Percentiles rank a stretch among this genome's conserved stretches.
These are phyloP conservation scores for Phytophthora quininea DNA, from an alignment of 352 stramenopile genomes.

Conservation along the genomic window DNA sequence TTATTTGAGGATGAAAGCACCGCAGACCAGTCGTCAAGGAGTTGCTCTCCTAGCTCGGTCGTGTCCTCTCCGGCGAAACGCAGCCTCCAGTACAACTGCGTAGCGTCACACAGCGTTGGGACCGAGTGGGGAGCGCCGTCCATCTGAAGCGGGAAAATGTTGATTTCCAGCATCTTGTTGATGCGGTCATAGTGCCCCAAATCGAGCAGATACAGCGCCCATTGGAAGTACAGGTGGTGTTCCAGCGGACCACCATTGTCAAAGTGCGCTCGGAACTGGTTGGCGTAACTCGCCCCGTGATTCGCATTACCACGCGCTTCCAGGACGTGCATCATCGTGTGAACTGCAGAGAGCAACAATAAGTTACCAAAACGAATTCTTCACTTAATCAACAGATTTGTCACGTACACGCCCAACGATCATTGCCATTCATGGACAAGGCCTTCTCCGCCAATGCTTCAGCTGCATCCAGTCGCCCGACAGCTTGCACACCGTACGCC, in stretches of 20 bases:
- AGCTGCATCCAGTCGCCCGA: conserved; percentile 68
- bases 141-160: conserved; percentile 60
- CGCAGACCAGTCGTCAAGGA: conserved; percentile 58
- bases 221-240: conserved; percentile 83
- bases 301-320: conserved; percentile 84
- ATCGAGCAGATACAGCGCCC: conserved; percentile 82
- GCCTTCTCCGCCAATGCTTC: conserved; percentile 77
- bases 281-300: conserved; percentile 83
- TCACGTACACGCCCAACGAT: conserved; percentile 82
- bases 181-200: conserved; percentile 85
- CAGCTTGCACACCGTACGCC: conserved; percentile 77
- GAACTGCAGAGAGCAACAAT: conserved; percentile 45
- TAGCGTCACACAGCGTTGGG: conserved; percentile 68
- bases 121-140: conserved; percentile 52
- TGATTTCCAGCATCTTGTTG: conserved; percentile 77
- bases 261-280: conserved; percentile 81
- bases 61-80: conserved; percentile 76
- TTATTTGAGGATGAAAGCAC: conserved; percentile 30
- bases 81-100: conserved; percentile 86
- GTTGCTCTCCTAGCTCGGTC: conserved; percentile 55
- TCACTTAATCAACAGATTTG: no score
- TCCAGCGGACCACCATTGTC: conserved; percentile 79
- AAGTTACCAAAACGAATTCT: neutral
- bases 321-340: conserved; percentile 79
- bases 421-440: conserved; percentile 86